Evolutionary conservation across 2,329 filamentous ascomycete species (phyloP), one percentile per base, ranked within the genome.

Genomic region (Plectosphaerella plurivora): DNA sequence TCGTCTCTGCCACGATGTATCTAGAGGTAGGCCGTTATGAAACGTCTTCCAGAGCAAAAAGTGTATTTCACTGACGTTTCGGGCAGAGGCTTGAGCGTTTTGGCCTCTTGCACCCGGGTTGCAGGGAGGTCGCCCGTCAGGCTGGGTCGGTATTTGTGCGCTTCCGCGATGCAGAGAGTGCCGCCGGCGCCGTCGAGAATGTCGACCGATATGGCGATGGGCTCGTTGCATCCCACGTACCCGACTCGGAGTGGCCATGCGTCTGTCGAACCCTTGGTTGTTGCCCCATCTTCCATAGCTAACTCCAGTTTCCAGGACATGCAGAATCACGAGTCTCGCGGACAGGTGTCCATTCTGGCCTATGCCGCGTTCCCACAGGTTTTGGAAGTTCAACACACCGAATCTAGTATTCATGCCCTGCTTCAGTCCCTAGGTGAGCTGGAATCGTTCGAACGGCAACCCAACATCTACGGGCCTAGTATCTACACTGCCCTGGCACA

Each of bases 121-220:
- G 60, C 8, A 69, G 65, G 10, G 66, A 70, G 24, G 55, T 76
- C 1, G 64, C 45, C 12, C 49, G 45, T 37, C 49, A 48, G 20
- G 65, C 64, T 45, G 72, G 74, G 4, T 74, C 70, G 47, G 72
- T 83, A 28, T 79, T 76, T 53, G 67, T 84, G 22, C 76, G 75
- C 5, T 85, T 87, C 59, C 68, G 74, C 7, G 84, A 88, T 59
- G 77, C 86, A 48, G 75, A 81, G 48, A 83, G 87, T 63, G 75
- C 84, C 7, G 77, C 73, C 50, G 71, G 73, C 33, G 73, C 78
- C 8, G 70, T 75, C 52, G 68, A 75, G 12, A 77, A 76, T 49
- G 63, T 79, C 25, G 67, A 71, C 2, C 58, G 74, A 16, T 65
- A 70, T 35, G 68, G 70, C 45, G 66, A 72, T 11, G 68, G 70